Conservation (phyloP, 495 filamentous ascomycete species). For the Neurospora sp. region DNA sequence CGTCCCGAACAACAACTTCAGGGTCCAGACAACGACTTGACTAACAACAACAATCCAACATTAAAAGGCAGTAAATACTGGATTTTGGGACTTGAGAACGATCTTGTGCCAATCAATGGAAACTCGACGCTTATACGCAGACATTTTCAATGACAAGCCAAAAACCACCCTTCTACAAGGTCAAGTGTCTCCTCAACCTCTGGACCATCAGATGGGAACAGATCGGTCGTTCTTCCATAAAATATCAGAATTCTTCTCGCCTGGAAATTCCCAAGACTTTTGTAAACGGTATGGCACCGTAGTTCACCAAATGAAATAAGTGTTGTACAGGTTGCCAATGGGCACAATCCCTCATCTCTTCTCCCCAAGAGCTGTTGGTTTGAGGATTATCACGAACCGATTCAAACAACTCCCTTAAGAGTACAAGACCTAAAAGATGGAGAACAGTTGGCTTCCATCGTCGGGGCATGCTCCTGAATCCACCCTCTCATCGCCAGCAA, state of each 20-base stretch:
- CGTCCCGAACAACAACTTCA: neutral
- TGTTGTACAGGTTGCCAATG: neutral
- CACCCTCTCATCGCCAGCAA: slow-evolving; percentile 28
- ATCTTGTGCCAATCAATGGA: neutral
- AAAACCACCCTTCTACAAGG: no score
- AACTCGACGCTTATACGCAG: neutral
- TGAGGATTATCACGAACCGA: neutral
- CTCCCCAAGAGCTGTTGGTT: neutral
- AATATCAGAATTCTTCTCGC: neutral
- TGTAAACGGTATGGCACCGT: neutral
- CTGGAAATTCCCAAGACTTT: neutral
- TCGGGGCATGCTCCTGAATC: slow-evolving; percentile 31
- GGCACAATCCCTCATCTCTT: neutral
- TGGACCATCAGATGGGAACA: neutral
- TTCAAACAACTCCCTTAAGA: neutral
- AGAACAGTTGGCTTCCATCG: slow-evolving; percentile 34
- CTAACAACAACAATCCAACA: neutral
- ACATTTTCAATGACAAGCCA: neutral
- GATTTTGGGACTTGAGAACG: neutral
- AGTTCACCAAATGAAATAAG: neutral
- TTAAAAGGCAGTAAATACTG: neutral
- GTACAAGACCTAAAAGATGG: slow-evolving; percentile 23
- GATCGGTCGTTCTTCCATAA: neutral
- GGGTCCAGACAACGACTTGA: neutral
- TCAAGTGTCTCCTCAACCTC: neutral